These are phyloP conservation scores for Gossypium mustelinum DNA, from an alignment of 345 rosid genomes.

Conservation along the genomic window DNA sequence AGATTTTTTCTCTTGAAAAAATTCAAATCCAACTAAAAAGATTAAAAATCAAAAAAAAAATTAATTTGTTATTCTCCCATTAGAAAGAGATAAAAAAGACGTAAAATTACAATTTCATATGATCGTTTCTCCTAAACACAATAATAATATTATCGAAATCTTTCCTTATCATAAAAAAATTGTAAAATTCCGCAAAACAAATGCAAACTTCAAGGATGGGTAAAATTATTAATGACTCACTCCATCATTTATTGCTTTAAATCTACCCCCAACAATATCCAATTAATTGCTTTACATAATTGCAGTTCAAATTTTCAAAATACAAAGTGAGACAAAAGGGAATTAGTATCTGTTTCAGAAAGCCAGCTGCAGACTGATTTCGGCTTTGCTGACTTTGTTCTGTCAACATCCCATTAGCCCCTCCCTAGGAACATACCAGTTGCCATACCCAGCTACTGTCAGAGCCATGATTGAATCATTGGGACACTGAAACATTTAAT, in stretches of 20 bases:
- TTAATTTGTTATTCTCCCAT: fast-evolving
- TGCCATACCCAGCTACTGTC: constrained; percentile 7
- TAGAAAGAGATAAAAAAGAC: fast-evolving
- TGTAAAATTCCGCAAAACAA: no score
- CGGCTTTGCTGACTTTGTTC: constrained; percentile 14
- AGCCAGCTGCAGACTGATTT: not conserved
- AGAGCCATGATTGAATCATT: constrained; percentile 13
- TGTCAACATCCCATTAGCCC: not conserved
- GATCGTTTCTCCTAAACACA: no score
- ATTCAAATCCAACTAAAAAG: no score
- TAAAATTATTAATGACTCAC: constrained; percentile 9
- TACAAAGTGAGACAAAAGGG: not conserved
- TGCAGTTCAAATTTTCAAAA: not conserved
- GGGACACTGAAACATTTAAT: constrained; percentile 2
- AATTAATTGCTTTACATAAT: not conserved
- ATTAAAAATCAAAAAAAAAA: fast-evolving
- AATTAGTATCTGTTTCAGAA: not conserved
- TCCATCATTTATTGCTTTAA: constrained; percentile 5
- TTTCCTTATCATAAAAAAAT: no score
- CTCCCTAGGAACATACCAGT: constrained; percentile 3
- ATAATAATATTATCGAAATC: no score
- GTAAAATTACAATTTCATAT: no score
- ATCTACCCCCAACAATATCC: constrained; percentile 3
- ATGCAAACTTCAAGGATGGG: not conserved
- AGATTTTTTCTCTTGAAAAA: no score